Evolutionary conservation across 2,329 filamentous ascomycete genomes (phyloP), one percentile per base, ranked within the genome.

Genomic region (Magnaporthiopsis rhizophila): DNA sequence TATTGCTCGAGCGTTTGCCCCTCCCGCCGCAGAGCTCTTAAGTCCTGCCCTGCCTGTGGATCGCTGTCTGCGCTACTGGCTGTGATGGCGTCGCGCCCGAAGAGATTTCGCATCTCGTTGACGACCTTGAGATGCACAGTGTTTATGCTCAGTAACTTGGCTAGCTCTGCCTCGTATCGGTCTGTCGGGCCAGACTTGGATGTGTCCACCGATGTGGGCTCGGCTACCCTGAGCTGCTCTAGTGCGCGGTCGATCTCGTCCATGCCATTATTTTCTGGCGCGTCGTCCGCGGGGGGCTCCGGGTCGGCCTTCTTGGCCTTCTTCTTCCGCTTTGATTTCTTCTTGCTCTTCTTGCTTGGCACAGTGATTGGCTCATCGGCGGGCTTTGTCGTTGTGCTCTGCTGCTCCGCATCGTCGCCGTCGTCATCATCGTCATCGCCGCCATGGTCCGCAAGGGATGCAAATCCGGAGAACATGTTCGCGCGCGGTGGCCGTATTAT

Each of bases 31-130:
- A 45, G 15, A 3, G 26, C 58, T 59, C 53, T 21, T 5, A 32
- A 32, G 11, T 34, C 30, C 32, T 34, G 56, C 30, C 26, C 26
- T 24, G 56, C 53, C 15, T 63, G 62, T 21, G 62, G 62, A 58
- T 63, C 62, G 58, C 65, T 53, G 65, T 65, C 28, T 53, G 65
- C 21, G 24, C 28, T 58, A 11, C 79, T 83, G 0, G 78, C 82
- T 71, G 79, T 85, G 74, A 82, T 89, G 71, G 79, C 84, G 64
- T 80, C 85, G 68, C 78, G 79, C 8, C 81, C 85, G 73, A 83
- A 87, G 2, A 86, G 74, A 36, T 77, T 79, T 62, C 83, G 89
- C 92, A 99, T 97, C 78, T 99, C 95, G 71, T 97, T 96, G 50
- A 89, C 82, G 9, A 91, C 91, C 72, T 94, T 93, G 13, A 99